Evolutionary conservation across 345 rosid species (phyloP).

Genomic region (Eucalyptus virginea): DNA sequence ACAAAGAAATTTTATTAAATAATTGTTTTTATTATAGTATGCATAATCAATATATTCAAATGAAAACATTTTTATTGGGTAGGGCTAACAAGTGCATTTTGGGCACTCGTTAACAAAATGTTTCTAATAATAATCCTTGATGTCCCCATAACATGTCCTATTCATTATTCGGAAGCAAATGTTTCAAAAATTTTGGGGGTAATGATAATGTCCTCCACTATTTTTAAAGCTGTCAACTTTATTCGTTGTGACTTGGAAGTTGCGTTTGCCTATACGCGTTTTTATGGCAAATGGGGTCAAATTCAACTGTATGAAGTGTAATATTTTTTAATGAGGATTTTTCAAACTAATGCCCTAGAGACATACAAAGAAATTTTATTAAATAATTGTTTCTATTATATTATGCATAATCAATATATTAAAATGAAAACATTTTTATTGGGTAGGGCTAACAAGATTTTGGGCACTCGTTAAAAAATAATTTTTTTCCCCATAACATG

Average conservation of each 20-base stretch:
- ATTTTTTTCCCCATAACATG: background rate
- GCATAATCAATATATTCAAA: background rate
- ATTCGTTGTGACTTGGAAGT: background rate
- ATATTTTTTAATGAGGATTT: background rate
- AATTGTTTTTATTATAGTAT: background rate
- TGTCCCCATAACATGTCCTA: background rate
- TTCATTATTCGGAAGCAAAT: background rate
- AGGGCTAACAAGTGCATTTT: background rate
- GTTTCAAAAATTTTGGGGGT: background rate
- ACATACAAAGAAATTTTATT: background rate
- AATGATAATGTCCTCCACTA: background rate
- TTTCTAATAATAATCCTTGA: background rate
- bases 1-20: no score
- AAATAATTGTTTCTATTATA: background rate
- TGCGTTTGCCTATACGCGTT: background rate
- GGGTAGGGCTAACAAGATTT: background rate
- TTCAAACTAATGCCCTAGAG: background rate
- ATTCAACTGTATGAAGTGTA: background rate
- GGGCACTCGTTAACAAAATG: background rate
- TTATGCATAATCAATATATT: background rate
- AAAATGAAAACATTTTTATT: no score
- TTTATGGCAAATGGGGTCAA: background rate
- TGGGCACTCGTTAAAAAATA: background rate
- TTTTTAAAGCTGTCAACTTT: background rate
- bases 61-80: no score